Evolutionary conservation across 2,329 filamentous ascomycete genomes (phyloP).

Genomic region (Trichoderma afroharzianum): DNA sequence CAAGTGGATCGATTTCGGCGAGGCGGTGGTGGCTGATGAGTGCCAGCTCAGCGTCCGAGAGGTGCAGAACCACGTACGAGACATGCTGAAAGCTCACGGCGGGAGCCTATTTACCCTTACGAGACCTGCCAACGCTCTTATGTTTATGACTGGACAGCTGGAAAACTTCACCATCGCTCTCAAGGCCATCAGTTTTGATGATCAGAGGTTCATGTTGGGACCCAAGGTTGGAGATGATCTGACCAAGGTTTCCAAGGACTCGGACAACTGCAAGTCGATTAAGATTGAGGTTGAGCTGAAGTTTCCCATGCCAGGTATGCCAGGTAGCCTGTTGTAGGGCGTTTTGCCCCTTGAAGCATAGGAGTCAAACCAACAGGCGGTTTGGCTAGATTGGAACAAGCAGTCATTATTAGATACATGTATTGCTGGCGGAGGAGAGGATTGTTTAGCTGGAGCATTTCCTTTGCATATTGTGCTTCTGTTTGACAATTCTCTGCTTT

Average conservation of each 20-base stretch:
- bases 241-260: slow-evolving; percentile 22
- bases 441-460: background rate
- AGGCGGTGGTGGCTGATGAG: slow-evolving; percentile 30
- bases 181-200: slow-evolving; percentile 24
- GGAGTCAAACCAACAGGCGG: background rate
- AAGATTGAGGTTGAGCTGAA: slow-evolving; percentile 5
- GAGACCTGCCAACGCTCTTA: background rate
- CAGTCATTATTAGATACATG: background rate
- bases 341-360: background rate
- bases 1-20: slow-evolving; percentile 28
- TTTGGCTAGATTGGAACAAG: background rate
- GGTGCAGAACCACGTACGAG: slow-evolving; percentile 22
- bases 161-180: slow-evolving; percentile 18
- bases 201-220: slow-evolving; percentile 24
- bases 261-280: slow-evolving; percentile 4
- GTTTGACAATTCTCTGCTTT: background rate
- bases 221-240: slow-evolving; percentile 28
- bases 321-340: background rate
- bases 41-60: slow-evolving; percentile 28
- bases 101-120: background rate
- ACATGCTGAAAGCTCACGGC: slow-evolving; percentile 23
- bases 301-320: background rate
- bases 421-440: background rate
- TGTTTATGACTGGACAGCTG: slow-evolving; percentile 7
- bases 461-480: background rate